Evolutionary conservation across 106 monocot species (phyloP).

Genomic region (Gastrodia elata): DNA sequence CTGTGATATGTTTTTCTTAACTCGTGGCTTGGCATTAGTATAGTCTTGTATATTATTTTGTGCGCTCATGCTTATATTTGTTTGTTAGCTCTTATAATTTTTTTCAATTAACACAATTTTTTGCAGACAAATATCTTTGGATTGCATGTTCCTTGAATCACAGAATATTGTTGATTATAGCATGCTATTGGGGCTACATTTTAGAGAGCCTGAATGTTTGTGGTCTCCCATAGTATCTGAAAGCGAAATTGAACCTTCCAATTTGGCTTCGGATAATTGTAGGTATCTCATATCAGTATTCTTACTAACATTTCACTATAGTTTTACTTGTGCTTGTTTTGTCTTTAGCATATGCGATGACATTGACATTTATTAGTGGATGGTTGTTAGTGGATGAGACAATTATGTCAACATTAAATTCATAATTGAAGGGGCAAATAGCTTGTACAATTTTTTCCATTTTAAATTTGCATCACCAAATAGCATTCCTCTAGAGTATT

Average conservation of each 20-base stretch:
- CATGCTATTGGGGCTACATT: constrained; percentile 90
- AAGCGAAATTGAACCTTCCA: constrained; percentile 16
- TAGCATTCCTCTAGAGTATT: too few species aligned
- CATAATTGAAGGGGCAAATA: background rate
- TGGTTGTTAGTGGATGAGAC: background rate
- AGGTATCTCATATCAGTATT: constrained; percentile 27
- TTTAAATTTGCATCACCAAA: too few species aligned
- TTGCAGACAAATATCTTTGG: constrained; percentile 81
- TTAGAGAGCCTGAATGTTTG: constrained; percentile 80
- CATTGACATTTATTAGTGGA: background rate
- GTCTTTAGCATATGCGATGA: background rate
- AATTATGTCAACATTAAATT: background rate
- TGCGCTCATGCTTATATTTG: background rate
- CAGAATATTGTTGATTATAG: constrained; percentile 94
- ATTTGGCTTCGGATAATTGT: constrained; percentile 29
- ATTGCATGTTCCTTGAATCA: constrained; percentile 85
- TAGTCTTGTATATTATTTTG: background rate
- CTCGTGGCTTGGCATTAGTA: background rate
- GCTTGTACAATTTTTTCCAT: too few species aligned
- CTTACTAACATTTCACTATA: constrained; percentile 7
- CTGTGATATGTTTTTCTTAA: constrained; percentile 1
- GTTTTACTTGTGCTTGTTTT: background rate
- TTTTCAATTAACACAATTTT: constrained; percentile 4
- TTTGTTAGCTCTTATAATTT: background rate
- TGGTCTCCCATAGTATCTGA: constrained; percentile 32